Base-by-base conservation (phyloP, 1,284 basidiomycete genomes). In the Gomphus bonarii region DNA sequence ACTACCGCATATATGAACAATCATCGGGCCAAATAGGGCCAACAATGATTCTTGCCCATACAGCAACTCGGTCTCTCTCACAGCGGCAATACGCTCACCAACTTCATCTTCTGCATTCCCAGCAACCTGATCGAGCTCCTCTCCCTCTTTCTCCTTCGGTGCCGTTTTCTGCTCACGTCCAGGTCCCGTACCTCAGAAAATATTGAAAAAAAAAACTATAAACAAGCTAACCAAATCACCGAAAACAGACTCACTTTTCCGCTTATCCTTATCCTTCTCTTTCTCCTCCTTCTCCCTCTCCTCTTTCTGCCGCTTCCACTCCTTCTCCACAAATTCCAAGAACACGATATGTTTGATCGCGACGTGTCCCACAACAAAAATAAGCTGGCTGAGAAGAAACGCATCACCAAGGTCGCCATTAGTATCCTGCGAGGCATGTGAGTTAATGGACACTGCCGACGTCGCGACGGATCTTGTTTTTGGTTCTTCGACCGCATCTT, bases 81-180 rank as follows among this genome's bases (percentile, higher is more conserved):
- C 81, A 1, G 74, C 79, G 2, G 84, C 83, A 47, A 99, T 89
- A 5, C 88, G 79, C 60, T 99, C 97, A 16, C 94, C 95, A 63
- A 98, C 95, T 66, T 99, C 95, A 68, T 99, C 95, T 69, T 99
- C 95, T 20, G 94, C 95, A 64, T 95, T 97, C 3, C 97, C 95
- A 1, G 91, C 92, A 1, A 99, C 95, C 65, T 97, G 94, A 62
- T 99, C 95, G 0, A 99, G 81, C 66, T 98, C 94, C 64, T 95
- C 93, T 14, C 74, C 79, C 38, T 89, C 85, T 66, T 92, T 91
- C 22, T 58, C 38, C 16, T 48, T 48, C 11, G 57, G 22, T 11
- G 73, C 64, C 50, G 65, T 63, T 49, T 69, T 69, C 59, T 70
- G 66, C 8, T 67, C 43, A 48, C 18, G 62, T 30, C 70, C 67